A percentile compares a stretch with the other conserved stretches of the same genome.
phyloP scores from a whole-genome alignment of 1,284 basidiomycete genomes.

The Cutaneotrichosporon sp. region DNA sequence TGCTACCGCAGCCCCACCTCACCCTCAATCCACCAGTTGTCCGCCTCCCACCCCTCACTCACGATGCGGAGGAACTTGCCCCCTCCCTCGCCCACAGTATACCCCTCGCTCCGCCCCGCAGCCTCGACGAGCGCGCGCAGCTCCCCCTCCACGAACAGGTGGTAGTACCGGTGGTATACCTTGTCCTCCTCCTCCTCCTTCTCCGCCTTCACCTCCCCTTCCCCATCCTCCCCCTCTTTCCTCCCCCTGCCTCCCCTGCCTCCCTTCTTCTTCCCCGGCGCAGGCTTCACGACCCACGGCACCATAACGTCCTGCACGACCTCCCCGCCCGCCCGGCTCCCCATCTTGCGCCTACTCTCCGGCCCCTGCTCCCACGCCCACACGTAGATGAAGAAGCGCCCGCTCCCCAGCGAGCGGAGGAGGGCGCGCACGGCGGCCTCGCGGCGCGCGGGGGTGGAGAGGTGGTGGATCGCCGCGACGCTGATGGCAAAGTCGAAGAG shows the following conservation, averaged over 20 bases:
- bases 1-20: conserved; percentile 36
- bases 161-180: conserved; percentile 85
- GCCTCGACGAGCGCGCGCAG: conserved; percentile 63
- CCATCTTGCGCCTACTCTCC: too few relatives aligned
- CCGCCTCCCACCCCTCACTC: conserved; percentile 74
- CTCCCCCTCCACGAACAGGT: conserved; percentile 84
- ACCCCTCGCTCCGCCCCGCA: conserved; percentile 64
- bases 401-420: conserved; percentile 64
- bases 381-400: too few relatives aligned
- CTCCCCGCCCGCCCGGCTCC: too few relatives aligned
- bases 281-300: conserved; percentile 62
- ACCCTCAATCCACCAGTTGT: conserved; percentile 55
- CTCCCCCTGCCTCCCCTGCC: too few relatives aligned
- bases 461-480: conserved; percentile 92
- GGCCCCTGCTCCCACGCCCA: too few relatives aligned
- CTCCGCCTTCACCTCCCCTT: background rate
- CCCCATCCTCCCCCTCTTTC: conserved; percentile 4
- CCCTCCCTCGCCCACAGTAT: conserved; percentile 43
- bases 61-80: conserved; percentile 64
- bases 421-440: conserved; percentile 70
- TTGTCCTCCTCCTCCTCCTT: conserved; percentile 22
- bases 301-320: too few relatives aligned
- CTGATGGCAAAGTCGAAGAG: conserved; percentile 90
- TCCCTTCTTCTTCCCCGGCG: conserved; percentile 21
- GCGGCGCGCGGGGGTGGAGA: conserved; percentile 74